phyloP scores from a whole-genome alignment of 371 early-diverging fungal species.

The Rhizopus stolonifer region DNA sequence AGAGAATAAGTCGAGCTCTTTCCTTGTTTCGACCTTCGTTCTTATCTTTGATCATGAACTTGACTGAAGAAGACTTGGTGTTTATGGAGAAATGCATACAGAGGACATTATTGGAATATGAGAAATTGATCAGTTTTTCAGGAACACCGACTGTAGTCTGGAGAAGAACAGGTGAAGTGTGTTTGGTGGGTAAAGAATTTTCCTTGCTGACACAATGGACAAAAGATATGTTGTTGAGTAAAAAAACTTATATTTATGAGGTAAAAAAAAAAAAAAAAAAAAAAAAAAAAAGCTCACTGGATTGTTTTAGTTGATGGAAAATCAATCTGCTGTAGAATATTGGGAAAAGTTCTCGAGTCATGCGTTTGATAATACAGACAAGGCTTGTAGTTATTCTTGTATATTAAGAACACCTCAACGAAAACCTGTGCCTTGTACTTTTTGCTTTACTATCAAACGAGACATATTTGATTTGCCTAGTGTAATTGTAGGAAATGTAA shows the following conservation, averaged over 20 bases:
- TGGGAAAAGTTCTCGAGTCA: slow-evolving; percentile 91
- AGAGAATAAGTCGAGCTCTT: slow-evolving; percentile 84
- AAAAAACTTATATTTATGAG: slow-evolving; percentile 72
- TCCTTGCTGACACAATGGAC: slow-evolving; percentile 87
- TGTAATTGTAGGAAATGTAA: slow-evolving; percentile 79
- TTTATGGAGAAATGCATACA: slow-evolving; percentile 95
- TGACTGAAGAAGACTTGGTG: slow-evolving; percentile 87
- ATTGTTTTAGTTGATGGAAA: slow-evolving; percentile 95
- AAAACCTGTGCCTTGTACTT: slow-evolving; percentile 79
- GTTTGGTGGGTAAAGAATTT: slow-evolving; percentile 91
- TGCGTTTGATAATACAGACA: slow-evolving; percentile 87
- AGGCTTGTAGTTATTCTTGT: slow-evolving; percentile 74
- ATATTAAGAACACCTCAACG: slow-evolving; percentile 69
- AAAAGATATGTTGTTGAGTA: slow-evolving; percentile 72
- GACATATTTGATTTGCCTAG: slow-evolving; percentile 92
- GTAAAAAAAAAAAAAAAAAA: slow-evolving; percentile 16
- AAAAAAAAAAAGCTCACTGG: no score
- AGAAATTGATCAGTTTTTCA: slow-evolving; percentile 72
- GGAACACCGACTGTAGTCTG: slow-evolving; percentile 95
- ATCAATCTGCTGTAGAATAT: slow-evolving; percentile 85
- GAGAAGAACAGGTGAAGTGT: slow-evolving; percentile 92
- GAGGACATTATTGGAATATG: slow-evolving; percentile 71
- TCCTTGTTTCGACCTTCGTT: slow-evolving; percentile 90
- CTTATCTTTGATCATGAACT: slow-evolving; percentile 86
- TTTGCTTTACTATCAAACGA: slow-evolving; percentile 90